Conservation (phyloP, 129 eudicot species). For the Flaveria trinervia region DNA sequence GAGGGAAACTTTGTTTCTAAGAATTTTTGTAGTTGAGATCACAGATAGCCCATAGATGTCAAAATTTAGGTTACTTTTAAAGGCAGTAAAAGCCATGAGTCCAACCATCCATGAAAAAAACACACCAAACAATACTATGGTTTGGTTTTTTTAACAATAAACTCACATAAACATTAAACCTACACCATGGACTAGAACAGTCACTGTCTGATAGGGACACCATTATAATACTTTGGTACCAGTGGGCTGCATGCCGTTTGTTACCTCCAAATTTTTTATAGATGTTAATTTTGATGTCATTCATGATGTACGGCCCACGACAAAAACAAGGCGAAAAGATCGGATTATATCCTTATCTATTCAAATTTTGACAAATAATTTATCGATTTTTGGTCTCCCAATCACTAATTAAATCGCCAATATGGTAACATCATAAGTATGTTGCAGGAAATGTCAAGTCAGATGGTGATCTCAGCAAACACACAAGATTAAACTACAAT, state of each 20-base stretch:
- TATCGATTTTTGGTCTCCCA: not conserved
- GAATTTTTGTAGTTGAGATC: slow-evolving; percentile 6
- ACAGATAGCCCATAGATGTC: not conserved
- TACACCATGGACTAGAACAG: no score
- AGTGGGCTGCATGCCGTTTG: no score
- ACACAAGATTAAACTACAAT: not conserved
- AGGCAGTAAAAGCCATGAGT: slow-evolving; percentile 8
- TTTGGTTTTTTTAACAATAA: not conserved
- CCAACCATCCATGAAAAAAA: slow-evolving; percentile 9
- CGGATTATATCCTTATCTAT: no score
- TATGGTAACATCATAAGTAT: not conserved
- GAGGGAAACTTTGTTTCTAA: not conserved
- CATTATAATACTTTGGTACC: no score
- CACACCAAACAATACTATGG: not conserved
- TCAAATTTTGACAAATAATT: no score
- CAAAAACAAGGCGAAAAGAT: not conserved
- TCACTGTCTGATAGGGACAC: no score
- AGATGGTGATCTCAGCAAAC: not conserved
- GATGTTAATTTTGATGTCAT: not conserved
- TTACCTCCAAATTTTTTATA: not conserved
- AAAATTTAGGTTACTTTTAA: slow-evolving; percentile 14
- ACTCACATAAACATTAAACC: no score
- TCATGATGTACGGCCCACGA: not conserved
- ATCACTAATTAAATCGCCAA: not conserved
- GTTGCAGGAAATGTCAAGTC: not conserved